A percentile compares a stretch with the other conserved stretches of the same genome.
phyloP scores from a whole-genome alignment of 1,139 yeast species.

The Lodderomyces pseudojiufengensis region DNA sequence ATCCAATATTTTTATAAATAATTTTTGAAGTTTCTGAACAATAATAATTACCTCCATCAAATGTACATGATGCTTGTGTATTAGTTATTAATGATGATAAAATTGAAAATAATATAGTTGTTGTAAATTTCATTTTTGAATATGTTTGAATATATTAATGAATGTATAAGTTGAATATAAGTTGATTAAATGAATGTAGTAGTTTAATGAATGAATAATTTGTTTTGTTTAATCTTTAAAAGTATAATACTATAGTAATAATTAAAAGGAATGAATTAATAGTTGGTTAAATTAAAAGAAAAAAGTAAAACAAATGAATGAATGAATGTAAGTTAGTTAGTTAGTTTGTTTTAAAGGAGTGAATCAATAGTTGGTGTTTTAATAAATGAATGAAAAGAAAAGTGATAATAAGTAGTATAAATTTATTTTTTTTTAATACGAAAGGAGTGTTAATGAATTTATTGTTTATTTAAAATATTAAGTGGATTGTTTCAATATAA shows the following conservation, averaged over 20 bases:
- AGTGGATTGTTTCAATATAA: no score
- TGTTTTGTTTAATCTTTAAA: no score
- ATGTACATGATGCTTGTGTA: conserved; percentile 10
- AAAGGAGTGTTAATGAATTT: no score
- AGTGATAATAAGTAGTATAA: not conserved
- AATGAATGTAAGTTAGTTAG: no score
- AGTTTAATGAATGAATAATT: not conserved
- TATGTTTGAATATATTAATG: not conserved
- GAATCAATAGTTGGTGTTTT: conserved; percentile 1
- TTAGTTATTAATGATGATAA: conserved; percentile 12
- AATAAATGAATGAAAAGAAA: not conserved
- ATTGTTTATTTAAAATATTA: no score
- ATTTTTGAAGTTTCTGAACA: conserved; percentile 69
- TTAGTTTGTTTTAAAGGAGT: no score
- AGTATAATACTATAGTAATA: no score
- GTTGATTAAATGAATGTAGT: not conserved
- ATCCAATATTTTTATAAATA: conserved; percentile 66
- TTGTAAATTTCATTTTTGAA: conserved; percentile 14
- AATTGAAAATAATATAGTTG: conserved; percentile 13
- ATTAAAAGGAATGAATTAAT: no score
- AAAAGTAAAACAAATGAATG: no score
- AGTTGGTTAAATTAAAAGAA: no score
- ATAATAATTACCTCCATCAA: conserved; percentile 67
- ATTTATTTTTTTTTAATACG: no score
- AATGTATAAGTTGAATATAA: not conserved